Percentiles rank a stretch among this genome's conserved stretches.
phyloP scores from a whole-genome alignment of 495 filamentous ascomycete genomes.

The Penicillium bovifimosum region DNA sequence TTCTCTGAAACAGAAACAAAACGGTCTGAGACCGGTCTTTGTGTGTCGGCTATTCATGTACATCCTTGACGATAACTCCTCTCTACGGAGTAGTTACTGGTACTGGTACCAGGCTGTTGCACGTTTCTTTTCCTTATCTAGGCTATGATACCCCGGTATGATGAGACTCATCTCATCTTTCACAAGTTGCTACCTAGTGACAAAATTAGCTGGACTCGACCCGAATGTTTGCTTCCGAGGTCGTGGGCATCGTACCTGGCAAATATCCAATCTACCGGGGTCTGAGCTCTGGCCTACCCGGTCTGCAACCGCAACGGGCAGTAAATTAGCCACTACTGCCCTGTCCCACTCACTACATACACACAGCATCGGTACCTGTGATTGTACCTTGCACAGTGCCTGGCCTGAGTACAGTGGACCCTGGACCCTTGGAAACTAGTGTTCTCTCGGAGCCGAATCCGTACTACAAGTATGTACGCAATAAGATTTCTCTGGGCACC shows the following conservation, averaged over 20 bases:
- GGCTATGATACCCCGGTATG: too few relatives aligned
- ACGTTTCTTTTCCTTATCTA: neutral
- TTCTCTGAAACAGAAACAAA: neutral
- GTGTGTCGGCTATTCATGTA: neutral
- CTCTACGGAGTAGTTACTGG: too few relatives aligned
- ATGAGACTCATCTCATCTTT: too few relatives aligned
- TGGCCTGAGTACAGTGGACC: neutral
- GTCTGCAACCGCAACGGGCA: neutral
- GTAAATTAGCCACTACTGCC: neutral
- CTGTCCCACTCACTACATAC: neutral
- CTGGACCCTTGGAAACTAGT: neutral
- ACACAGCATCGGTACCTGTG: neutral
- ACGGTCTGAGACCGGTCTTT: neutral
- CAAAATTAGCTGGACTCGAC: too few relatives aligned
- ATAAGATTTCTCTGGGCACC: neutral
- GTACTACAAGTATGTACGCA: neutral
- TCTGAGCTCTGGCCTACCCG: neutral
- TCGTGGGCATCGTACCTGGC: slow-evolving; percentile 1
- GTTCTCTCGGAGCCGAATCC: neutral
- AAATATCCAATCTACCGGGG: neutral
- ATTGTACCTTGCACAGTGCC: neutral
- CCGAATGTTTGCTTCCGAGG: neutral
- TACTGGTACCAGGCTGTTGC: neutral
- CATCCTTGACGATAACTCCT: neutral
- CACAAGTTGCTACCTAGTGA: too few relatives aligned